Base-by-base conservation (phyloP, 805 yeast genomes). In the Starmerella bacillaris region DNA sequence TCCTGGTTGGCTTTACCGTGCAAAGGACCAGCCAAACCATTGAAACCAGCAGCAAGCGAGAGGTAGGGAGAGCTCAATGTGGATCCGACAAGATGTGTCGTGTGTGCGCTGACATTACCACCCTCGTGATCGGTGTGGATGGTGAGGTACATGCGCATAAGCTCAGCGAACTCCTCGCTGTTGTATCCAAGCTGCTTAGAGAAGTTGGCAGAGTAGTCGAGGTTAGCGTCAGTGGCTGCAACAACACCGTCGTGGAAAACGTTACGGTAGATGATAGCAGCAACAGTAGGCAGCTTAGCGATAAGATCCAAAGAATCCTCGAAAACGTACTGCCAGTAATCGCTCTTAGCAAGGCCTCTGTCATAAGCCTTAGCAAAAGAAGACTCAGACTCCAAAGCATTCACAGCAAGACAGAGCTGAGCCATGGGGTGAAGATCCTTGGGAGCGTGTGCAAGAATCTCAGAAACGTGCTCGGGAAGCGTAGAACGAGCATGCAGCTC, bases 1-100 rank as follows among this genome's bases (percentile, higher is more conserved):
- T 77, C 89, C 65, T 78, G 89, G 66, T 74, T 74, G 38, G 89
- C 89, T 61, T 80, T 74, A 44, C 89, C 89, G 58, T 77, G 89
- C 51, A 77, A 67, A 44, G 89, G 89, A 58, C 89, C 89, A 38
- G 89, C 89, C 47, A 77, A 65, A 58, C 89, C 89, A 60, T 75
- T 73, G 58, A 77, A 56, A 59, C 89, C 89, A 33, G 89, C 84
- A 37, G 89, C 74, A 40, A 73, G 63, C 27, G 84, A 74, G 43
- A 78, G 63, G 66, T 63, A 78, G 51, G 89, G 86, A 30, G 79
- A 74, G 21, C 80, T 70, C 44, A 77, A 64, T 29, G 89, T 84
- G 8, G 84, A 75, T 49, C 89, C 89, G 43, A 77, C 89, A 54
- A 77, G 62, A 60, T 78, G 86, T 39, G 89, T 77, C 45, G 89